phyloP scores from a whole-genome alignment of 257 asterid species.

The Nicotiana knightiana region DNA sequence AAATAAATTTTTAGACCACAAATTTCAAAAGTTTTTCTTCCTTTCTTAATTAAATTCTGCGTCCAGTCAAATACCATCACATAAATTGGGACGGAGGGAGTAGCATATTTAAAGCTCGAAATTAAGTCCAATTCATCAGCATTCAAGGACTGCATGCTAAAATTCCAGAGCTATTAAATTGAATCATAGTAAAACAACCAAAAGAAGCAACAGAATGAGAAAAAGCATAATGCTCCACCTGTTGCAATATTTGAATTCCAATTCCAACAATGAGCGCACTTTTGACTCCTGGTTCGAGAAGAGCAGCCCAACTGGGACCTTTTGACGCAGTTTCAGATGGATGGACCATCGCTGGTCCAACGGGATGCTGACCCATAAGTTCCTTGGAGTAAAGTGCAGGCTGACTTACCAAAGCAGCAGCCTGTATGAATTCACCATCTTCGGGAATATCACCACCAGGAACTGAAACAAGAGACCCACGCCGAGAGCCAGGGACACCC shows the following conservation, averaged over 20 bases:
- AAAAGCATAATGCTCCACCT: slow-evolving; percentile 31
- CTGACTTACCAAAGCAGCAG: slow-evolving; percentile 74
- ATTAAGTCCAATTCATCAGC: background rate
- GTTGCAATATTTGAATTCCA: slow-evolving; percentile 72
- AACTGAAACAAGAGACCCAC: slow-evolving; percentile 63
- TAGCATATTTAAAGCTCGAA: background rate
- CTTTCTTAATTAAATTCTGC: no score
- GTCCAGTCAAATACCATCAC: no score
- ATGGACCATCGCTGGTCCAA: slow-evolving; percentile 66
- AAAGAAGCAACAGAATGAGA: background rate
- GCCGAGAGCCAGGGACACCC: slow-evolving; percentile 40
- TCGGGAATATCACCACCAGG: slow-evolving; percentile 39
- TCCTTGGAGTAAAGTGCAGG: slow-evolving; percentile 64
- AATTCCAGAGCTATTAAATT: background rate
- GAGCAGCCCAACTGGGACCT: slow-evolving; percentile 46
- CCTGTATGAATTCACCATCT: slow-evolving; percentile 55
- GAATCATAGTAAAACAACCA: background rate
- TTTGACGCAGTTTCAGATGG: slow-evolving; percentile 45
- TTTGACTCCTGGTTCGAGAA: slow-evolving; percentile 78
- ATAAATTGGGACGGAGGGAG: no score
- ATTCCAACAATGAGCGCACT: slow-evolving; percentile 69
- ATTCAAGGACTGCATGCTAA: background rate
- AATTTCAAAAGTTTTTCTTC: no score
- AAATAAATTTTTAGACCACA: no score
- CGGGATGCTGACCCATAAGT: slow-evolving; percentile 37